A percentile compares a stretch with the other conserved stretches of the same genome.
Evolutionary conservation across 345 rosid genomes (phyloP).

Genomic region (Microthlaspi erraticum): DNA sequence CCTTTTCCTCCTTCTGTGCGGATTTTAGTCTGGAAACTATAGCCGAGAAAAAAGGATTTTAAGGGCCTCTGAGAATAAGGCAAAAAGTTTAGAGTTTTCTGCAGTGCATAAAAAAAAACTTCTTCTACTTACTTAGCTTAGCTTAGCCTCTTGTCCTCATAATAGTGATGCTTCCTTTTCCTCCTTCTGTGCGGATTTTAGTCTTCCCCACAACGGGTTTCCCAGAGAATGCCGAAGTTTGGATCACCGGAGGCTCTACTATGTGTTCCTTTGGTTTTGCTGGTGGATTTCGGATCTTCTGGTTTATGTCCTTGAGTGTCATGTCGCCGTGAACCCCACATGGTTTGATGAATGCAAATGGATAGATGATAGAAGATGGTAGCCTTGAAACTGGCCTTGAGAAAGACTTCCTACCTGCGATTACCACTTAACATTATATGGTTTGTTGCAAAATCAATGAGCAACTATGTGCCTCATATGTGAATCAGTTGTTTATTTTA

Average conservation of each 20-base stretch:
- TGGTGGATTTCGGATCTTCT: slow-evolving; percentile 74
- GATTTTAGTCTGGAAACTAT: slow-evolving; percentile 62
- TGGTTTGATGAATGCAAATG: slow-evolving; percentile 94
- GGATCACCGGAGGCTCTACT: slow-evolving; percentile 65
- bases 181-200: slow-evolving; percentile 95
- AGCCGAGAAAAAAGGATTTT: slow-evolving; percentile 19
- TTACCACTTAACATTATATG: slow-evolving; percentile 18
- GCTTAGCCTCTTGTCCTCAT: slow-evolving; percentile 88
- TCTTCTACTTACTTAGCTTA: slow-evolving; percentile 21
- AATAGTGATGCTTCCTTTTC: slow-evolving; percentile 97
- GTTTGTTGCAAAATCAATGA: background rate
- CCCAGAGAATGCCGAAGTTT: slow-evolving; percentile 97
- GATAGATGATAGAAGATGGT: slow-evolving; percentile 83
- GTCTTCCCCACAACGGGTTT: slow-evolving; percentile 98
- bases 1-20: slow-evolving; percentile 99
- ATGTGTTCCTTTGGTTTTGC: slow-evolving; percentile 57
- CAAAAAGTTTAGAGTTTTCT: slow-evolving; percentile 34
- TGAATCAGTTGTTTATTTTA: slow-evolving; percentile 29
- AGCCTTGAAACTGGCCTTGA: slow-evolving; percentile 65
- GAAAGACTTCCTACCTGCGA: slow-evolving; percentile 74
- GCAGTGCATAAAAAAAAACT: slow-evolving; percentile 1
- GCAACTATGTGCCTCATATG: slow-evolving; percentile 1
- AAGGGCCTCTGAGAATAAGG: slow-evolving; percentile 44
- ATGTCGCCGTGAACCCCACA: slow-evolving; percentile 87
- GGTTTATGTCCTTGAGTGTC: slow-evolving; percentile 96